A percentile compares a stretch with the other conserved stretches of the same genome.
Evolutionary conservation across 306 rosid genomes (phyloP).

Genomic region (Vigna angularis): DNA sequence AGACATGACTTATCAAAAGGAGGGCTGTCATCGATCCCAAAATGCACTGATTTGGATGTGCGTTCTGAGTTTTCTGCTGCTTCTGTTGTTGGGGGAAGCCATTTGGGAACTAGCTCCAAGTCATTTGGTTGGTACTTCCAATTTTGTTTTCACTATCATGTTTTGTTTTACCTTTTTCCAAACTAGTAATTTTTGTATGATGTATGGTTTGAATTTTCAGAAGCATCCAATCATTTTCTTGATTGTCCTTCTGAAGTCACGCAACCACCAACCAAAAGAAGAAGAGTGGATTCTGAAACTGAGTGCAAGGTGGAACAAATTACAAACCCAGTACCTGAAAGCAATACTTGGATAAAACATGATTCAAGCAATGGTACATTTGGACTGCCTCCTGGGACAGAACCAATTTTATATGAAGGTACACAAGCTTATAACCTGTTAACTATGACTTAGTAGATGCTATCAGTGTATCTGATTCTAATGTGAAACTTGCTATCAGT

Average conservation of each 20-base stretch:
- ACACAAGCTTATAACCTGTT: conserved; percentile 9
- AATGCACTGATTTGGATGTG: conserved; percentile 35
- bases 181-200: too few species aligned
- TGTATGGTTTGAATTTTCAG: conserved; percentile 7
- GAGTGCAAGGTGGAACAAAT: conserved; percentile 29
- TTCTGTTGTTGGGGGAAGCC: conserved; percentile 25
- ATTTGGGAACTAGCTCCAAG: neutral
- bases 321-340: too few species aligned
- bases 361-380: neutral
- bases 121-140: too few species aligned
- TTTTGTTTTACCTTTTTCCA: too few species aligned
- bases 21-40: conserved; percentile 35
- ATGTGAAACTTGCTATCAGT: neutral
- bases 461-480: neutral
- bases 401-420: too few species aligned
- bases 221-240: conserved; percentile 31
- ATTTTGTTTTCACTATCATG: too few species aligned
- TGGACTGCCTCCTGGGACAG: too few species aligned
- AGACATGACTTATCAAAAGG: conserved; percentile 2
- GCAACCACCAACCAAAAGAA: conserved; percentile 40
- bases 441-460: neutral
- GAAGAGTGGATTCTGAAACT: conserved; percentile 29
- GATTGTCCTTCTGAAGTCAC: too few species aligned
- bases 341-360: neutral
- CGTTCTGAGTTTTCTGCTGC: conserved; percentile 9